Base-by-base conservation (phyloP, 352 stramenopile genomes). In the Pseudoperonospora humuli region DNA sequence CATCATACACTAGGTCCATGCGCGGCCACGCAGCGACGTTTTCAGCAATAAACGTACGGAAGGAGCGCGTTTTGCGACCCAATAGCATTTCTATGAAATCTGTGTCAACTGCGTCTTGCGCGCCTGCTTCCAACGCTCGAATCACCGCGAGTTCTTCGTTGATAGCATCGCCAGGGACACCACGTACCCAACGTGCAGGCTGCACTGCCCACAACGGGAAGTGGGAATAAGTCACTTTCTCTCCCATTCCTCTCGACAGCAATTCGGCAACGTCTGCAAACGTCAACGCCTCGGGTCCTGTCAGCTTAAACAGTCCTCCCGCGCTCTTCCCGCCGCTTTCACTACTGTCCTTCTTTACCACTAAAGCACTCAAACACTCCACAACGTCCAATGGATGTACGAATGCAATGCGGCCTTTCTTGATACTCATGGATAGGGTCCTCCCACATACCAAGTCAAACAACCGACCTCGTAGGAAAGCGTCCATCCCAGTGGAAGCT, bases 151-250 rank as follows among this genome's bases (percentile, higher is more conserved):
- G 61, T 45, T 84, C 64, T 35, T 64, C 65, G n/a, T 69, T 45
- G 14, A 87, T 73, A 1, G 45, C 70, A 20, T 90, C 77, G 0
- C 75, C 67, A 21, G 66, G 51, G n/a, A 81, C 64, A 14, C 77
- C 77, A 36, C 61, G 66, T 48, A 85, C 79, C 77, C 77, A 90
- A 20, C 82, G 63, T 23, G 77, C 67, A 8, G 75, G 72, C 45
- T 87, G 68, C 36, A 90, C 69, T 3, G 75, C 72, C 77, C 77
- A 90, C 17, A 84, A 45, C 3, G 77, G 75, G 24, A 87, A 86
- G 39, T 84, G 51, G 17, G 72, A 84, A 41, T 75, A 85, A 8
- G 40, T 57, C 11, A 89, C 73, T 10, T 48, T 50, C 7, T 81
- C 44, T 0, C 52, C 52, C 19, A 88, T 61, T 2, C 53, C 57